Conservation (phyloP, 176 grass and related monocot genomes). For the Alloteropsis semialata region DNA sequence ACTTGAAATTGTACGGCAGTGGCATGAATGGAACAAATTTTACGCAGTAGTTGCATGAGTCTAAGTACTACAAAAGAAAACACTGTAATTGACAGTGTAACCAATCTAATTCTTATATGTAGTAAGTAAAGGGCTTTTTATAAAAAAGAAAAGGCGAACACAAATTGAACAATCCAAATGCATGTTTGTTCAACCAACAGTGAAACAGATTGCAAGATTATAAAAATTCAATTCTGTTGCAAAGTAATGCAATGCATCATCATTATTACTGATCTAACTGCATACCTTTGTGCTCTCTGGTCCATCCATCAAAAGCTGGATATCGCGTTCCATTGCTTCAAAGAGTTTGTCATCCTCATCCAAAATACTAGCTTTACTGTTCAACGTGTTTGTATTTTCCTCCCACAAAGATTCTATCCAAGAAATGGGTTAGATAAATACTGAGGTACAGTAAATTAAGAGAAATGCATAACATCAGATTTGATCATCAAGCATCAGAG, state of each 20-base stretch:
- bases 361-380: conserved; percentile 41
- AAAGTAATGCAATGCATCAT: background rate
- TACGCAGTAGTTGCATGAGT: background rate
- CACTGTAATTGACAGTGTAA: background rate
- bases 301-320: conserved; percentile 49
- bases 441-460: background rate
- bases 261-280: conserved; percentile 24
- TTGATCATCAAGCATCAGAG: background rate
- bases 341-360: conserved; percentile 55
- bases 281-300: conserved; percentile 52
- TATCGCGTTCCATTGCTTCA: conserved; percentile 59
- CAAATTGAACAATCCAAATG: background rate
- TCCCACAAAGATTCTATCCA: conserved; percentile 57
- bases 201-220: background rate
- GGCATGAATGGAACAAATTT: background rate
- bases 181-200: background rate
- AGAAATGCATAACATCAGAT: background rate
- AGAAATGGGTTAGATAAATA: background rate
- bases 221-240: background rate
- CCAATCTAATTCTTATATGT: background rate
- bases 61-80: background rate
- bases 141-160: background rate
- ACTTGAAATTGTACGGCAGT: background rate
- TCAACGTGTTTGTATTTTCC: conserved; percentile 43
- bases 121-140: background rate